Conservation (phyloP, 441 rosid species). For the Populus hybrid region DNA sequence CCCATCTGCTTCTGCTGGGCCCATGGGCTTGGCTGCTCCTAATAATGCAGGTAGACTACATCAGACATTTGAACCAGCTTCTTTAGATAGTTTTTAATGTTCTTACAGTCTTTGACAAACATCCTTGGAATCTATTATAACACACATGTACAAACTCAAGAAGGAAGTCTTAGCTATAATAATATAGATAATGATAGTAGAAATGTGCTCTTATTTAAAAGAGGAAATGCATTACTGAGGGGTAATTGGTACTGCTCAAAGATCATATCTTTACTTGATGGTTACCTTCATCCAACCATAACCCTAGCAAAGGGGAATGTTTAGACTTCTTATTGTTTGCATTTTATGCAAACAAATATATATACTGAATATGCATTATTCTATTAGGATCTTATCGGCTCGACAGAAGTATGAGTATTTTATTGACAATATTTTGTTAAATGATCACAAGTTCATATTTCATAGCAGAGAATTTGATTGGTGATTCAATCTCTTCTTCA, state of each 20-base stretch:
- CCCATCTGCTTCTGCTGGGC: constrained; percentile 67
- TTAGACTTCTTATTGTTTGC: neutral
- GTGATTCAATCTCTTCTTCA: neutral
- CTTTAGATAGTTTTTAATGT: constrained; percentile 2
- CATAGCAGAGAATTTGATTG: neutral
- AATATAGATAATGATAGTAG: neutral
- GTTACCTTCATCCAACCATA: neutral
- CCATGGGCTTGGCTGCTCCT: constrained; percentile 52
- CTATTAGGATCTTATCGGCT: constrained; percentile 11
- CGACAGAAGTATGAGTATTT: neutral
- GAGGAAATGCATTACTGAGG: neutral
- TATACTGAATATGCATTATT: neutral
- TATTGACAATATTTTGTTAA: neutral
- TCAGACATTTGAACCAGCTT: constrained; percentile 9
- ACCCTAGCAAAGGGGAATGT: neutral
- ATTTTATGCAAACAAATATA: neutral
- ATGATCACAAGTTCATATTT: neutral
- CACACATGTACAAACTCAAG: neutral
- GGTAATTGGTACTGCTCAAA: neutral
- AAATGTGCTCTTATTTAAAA: neutral
- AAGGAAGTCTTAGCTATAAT: neutral
- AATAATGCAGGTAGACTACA: constrained; percentile 54
- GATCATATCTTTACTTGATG: neutral
- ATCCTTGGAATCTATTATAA: neutral
- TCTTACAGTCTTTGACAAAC: constrained; percentile 1